Conservation (phyloP, 192 early-diverging fungal genomes). For the Coemansia sp. region DNA sequence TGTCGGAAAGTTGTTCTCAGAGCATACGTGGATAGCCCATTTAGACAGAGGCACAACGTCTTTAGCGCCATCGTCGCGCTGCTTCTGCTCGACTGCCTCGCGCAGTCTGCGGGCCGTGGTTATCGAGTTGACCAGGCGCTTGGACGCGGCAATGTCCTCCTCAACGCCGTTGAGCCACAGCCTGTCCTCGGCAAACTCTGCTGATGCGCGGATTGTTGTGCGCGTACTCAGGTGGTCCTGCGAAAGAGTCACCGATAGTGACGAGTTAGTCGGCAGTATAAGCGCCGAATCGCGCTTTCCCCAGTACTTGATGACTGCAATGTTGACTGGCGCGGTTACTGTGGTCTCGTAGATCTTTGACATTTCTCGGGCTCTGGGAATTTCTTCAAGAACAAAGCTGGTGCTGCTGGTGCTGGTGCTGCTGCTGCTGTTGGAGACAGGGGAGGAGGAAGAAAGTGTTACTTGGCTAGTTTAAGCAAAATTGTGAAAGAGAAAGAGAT, state of each 20-base stretch:
- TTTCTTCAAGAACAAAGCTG: too few species aligned
- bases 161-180: constrained; percentile 97
- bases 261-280: constrained; percentile 96
- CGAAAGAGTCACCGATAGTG: constrained; percentile 93
- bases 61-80: constrained; percentile 10
- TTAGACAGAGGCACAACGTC: constrained; percentile 54
- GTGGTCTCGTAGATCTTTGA: constrained; percentile 61
- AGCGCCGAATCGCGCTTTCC: constrained; percentile 90
- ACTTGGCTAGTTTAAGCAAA: too few species aligned
- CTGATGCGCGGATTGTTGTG: constrained; percentile 78
- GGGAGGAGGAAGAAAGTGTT: too few species aligned
- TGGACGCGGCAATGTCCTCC: constrained; percentile 75
- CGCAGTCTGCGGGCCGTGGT: constrained; percentile 73
- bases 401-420: too few species aligned
- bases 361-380: constrained; percentile 10
- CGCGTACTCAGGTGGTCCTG: constrained; percentile 95
- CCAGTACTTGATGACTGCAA: constrained; percentile 99
- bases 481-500: too few species aligned
- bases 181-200: constrained; percentile 65
- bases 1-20: constrained; percentile 99
- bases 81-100: constrained; percentile 62
- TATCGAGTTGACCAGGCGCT: constrained; percentile 84
- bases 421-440: too few species aligned
- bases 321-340: constrained; percentile 96
- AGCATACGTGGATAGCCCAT: constrained; percentile 81